phyloP scores from a whole-genome alignment of 192 early-diverging fungal genomes.

The Coemansia sp. region DNA sequence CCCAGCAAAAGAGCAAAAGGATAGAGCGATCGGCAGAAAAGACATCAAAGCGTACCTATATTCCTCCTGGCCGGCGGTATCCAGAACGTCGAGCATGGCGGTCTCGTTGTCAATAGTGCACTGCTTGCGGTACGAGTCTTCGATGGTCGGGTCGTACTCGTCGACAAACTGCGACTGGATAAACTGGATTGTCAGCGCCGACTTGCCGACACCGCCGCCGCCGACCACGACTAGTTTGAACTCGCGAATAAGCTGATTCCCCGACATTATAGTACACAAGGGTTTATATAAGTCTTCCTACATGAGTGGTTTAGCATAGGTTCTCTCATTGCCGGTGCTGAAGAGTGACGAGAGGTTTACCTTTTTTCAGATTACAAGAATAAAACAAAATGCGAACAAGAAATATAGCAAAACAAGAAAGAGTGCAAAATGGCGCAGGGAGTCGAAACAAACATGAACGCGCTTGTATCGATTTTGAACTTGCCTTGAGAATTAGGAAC shows the following conservation, averaged over 20 bases:
- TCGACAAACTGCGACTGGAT: slow-evolving; percentile 82
- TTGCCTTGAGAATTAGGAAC: too few relatives aligned
- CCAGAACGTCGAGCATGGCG: slow-evolving; percentile 88
- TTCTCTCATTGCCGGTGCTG: background rate
- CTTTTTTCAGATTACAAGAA: slow-evolving; percentile 4
- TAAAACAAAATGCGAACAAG: slow-evolving; percentile 5
- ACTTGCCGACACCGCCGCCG: slow-evolving; percentile 83
- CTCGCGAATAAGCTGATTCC: slow-evolving; percentile 55
- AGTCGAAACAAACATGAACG: background rate
- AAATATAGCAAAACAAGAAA: background rate
- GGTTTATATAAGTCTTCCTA: background rate
- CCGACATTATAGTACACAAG: slow-evolving; percentile 35
- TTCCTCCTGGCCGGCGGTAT: slow-evolving; percentile 96
- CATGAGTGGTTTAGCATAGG: background rate
- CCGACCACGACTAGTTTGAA: slow-evolving; percentile 84
- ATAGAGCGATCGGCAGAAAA: slow-evolving; percentile 7
- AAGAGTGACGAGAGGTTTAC: background rate
- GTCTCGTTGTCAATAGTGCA: slow-evolving; percentile 87
- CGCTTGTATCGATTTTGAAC: too few relatives aligned
- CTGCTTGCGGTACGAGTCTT: slow-evolving; percentile 98
- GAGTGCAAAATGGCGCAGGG: background rate
- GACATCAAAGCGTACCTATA: slow-evolving; percentile 59
- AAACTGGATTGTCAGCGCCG: slow-evolving; percentile 80
- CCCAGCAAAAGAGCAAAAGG: background rate
- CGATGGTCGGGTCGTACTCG: slow-evolving; percentile 96